Evolutionary conservation across 805 yeast species (phyloP).

Genomic region (Metschnikowia kunwiensis): DNA sequence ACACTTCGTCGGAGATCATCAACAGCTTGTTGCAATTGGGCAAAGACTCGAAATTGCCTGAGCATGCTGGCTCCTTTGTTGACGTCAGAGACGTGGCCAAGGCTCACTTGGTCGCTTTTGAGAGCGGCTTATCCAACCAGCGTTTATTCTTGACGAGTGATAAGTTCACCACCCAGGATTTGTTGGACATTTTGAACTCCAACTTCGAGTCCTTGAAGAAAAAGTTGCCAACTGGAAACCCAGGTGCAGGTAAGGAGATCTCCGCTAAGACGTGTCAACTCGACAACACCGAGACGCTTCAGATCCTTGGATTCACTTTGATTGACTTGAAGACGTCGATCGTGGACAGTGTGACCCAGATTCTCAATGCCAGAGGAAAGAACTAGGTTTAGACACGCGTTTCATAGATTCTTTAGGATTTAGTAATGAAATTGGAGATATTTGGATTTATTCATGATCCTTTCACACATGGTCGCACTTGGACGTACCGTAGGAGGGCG

Average conservation of each 20-base stretch:
- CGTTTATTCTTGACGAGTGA: constrained; percentile 29
- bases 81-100: constrained; percentile 24
- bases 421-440: too few species aligned
- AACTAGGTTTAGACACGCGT: too few species aligned
- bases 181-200: constrained; percentile 34
- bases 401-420: too few species aligned
- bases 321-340: too few species aligned
- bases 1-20: constrained; percentile 38
- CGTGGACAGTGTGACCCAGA: constrained; percentile 41
- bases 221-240: constrained; percentile 42
- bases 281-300: constrained; percentile 36
- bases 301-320: constrained; percentile 38
- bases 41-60: constrained; percentile 19
- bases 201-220: constrained; percentile 37
- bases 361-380: constrained; percentile 15
- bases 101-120: constrained; percentile 16
- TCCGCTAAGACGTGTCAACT: constrained; percentile 10
- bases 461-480: too few species aligned
- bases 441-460: too few species aligned
- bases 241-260: constrained; percentile 27
- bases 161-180: constrained; percentile 25
- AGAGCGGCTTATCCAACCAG: constrained; percentile 17
- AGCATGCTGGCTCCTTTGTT: constrained; percentile 19
- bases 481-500: too few species aligned
- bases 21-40: constrained; percentile 34